phyloP scores from a whole-genome alignment of 805 yeast genomes.

The Saturnispora galanensis region DNA sequence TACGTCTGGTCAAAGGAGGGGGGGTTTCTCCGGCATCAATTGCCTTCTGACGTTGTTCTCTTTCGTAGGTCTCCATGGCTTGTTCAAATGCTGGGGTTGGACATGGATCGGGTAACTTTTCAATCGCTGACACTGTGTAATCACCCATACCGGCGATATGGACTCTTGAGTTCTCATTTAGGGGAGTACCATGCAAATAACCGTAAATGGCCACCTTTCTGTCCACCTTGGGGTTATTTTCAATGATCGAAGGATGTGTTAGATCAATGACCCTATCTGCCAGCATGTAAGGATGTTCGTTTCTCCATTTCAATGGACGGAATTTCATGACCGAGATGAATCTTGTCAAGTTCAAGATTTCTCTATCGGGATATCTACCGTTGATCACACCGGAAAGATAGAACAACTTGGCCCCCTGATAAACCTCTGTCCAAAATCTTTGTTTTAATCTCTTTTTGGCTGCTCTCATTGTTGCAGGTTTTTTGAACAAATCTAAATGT shows the following conservation, averaged over 20 bases:
- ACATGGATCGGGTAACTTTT: constrained; percentile 95
- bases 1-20: constrained; percentile 44
- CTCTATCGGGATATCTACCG: constrained; percentile 97
- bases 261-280: constrained; percentile 86
- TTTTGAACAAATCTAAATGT: constrained; percentile 87
- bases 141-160: constrained; percentile 98
- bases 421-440: constrained; percentile 98
- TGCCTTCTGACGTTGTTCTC: constrained; percentile 62
- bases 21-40: constrained; percentile 43
- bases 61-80: constrained; percentile 67
- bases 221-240: constrained; percentile 72
- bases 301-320: constrained; percentile 98
- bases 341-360: constrained; percentile 80
- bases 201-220: constrained; percentile 90
- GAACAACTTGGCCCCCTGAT: constrained; percentile 94
- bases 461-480: constrained; percentile 79
- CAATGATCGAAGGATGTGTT: constrained; percentile 82
- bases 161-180: constrained; percentile 58
- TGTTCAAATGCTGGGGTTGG: constrained; percentile 94
- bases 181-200: constrained; percentile 87
- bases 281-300: constrained; percentile 90
- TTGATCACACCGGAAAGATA: constrained; percentile 91
- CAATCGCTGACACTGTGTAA: constrained; percentile 61
- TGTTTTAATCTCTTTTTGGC: constrained; percentile 86
- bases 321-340: constrained; percentile 96